Conservation (phyloP, 768 basidiomycete genomes). For the Boletus huronensis region DNA sequence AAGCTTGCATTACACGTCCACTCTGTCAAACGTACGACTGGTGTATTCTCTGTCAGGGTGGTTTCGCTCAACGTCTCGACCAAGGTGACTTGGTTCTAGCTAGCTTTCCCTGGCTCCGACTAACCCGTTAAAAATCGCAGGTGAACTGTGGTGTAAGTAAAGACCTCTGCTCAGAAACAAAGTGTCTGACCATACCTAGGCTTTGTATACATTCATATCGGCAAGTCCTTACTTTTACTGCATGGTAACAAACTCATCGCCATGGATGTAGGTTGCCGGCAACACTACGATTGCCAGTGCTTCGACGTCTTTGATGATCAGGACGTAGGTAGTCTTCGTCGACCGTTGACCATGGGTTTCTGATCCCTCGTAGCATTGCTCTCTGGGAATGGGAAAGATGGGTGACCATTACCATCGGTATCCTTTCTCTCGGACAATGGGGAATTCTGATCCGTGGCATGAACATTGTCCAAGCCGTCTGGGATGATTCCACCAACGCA, state of each 20-base stretch:
- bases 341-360: slow-evolving; percentile 18
- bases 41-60: slow-evolving; percentile 38
- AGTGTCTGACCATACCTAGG: slow-evolving; percentile 33
- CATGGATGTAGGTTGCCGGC: slow-evolving; percentile 20
- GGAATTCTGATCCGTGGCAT: slow-evolving; percentile 64
- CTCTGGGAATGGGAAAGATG: slow-evolving; percentile 60
- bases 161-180: background rate
- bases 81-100: slow-evolving; percentile 10
- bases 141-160: slow-evolving; percentile 57
- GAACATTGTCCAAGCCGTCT: slow-evolving; percentile 57
- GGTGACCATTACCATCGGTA: slow-evolving; percentile 48
- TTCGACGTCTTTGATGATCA: slow-evolving; percentile 60
- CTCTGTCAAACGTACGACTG: background rate
- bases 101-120: background rate
- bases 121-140: slow-evolving; percentile 22
- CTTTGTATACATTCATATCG: slow-evolving; percentile 66
- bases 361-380: slow-evolving; percentile 48
- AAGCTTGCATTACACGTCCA: slow-evolving; percentile 12
- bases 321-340: slow-evolving; percentile 43
- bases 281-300: slow-evolving; percentile 28
- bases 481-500: slow-evolving; percentile 37
- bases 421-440: slow-evolving; percentile 63
- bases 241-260: background rate
- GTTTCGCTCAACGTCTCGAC: slow-evolving; percentile 51
- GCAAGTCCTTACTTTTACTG: slow-evolving; percentile 32